A percentile compares a stretch with the other conserved stretches of the same genome.
Conservation (phyloP, 164 flowering plant species). For the Hamamelis virginiana region DNA sequence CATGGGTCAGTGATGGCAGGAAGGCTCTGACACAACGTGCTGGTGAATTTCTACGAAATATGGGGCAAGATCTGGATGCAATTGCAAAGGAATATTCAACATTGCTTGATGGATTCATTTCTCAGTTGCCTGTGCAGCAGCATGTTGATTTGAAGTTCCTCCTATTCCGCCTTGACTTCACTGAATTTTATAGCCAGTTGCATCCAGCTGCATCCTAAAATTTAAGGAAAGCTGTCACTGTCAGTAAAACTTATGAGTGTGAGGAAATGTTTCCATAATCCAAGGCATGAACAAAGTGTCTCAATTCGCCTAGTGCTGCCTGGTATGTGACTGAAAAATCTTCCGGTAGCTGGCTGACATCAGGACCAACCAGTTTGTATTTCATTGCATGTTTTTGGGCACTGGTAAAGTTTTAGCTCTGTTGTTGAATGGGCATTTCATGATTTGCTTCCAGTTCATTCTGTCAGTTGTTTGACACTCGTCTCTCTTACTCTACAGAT, state of each 20-base stretch:
- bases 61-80: conserved; percentile 68
- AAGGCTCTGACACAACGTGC: conserved; percentile 82
- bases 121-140: conserved; percentile 89
- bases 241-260: conserved; percentile 11
- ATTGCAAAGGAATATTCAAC: conserved; percentile 73
- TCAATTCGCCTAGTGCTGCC: conserved; percentile 3
- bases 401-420: not conserved
- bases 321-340: conserved; percentile 2
- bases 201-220: conserved; percentile 33
- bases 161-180: conserved; percentile 88
- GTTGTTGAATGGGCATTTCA: not conserved
- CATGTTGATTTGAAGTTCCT: conserved; percentile 94
- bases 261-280: not conserved
- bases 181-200: conserved; percentile 79
- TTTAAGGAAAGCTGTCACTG: conserved; percentile 15
- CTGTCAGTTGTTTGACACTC: not conserved
- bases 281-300: not conserved
- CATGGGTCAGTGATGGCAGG: conserved; percentile 79
- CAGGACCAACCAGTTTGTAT: conserved; percentile 10
- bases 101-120: conserved; percentile 73
- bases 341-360: conserved; percentile 12
- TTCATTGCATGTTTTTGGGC: conserved; percentile 19
- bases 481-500: conserved; percentile 19
- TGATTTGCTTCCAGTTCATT: not conserved
- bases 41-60: conserved; percentile 68